phyloP scores from a whole-genome alignment of 306 rosid genomes.

The Inga laurina region DNA sequence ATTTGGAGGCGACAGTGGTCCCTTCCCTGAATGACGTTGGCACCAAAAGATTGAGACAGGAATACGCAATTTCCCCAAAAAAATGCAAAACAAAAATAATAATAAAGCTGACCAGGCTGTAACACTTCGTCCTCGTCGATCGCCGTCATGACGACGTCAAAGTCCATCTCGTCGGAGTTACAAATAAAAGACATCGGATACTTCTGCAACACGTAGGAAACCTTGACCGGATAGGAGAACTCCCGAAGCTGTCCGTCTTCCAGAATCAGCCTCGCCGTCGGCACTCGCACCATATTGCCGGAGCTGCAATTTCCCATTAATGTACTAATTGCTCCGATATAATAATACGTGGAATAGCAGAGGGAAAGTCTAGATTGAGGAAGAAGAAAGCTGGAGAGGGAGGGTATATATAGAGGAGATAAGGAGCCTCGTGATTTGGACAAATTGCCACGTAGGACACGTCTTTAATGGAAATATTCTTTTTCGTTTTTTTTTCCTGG shows the following conservation, averaged over 20 bases:
- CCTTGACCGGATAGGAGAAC: conserved; percentile 65
- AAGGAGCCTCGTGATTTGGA: not conserved
- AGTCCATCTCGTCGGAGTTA: conserved; percentile 84
- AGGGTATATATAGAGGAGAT: conserved; percentile 23
- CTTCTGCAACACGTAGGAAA: conserved; percentile 58
- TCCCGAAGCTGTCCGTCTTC: conserved; percentile 66
- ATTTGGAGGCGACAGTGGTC: no score
- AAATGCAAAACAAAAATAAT: conserved; percentile 54
- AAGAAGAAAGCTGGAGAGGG: not conserved
- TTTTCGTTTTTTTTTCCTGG: no score
- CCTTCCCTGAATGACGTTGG: no score
- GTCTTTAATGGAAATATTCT: conserved; percentile 19
- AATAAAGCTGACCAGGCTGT: conserved; percentile 73
- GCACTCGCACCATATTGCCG: conserved; percentile 35
- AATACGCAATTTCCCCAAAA: no score
- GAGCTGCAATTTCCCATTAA: conserved; percentile 77
- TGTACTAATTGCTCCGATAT: not conserved
- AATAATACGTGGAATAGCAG: no score
- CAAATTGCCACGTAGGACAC: conserved; percentile 40
- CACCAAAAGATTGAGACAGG: no score
- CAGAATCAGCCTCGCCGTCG: conserved; percentile 71
- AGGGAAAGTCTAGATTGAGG: not conserved
- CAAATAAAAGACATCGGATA: conserved; percentile 70
- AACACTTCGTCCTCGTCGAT: conserved; percentile 59
- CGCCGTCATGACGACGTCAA: conserved; percentile 60